phyloP scores from a whole-genome alignment of 1,284 basidiomycete genomes.

The Cerioporus squamosus region DNA sequence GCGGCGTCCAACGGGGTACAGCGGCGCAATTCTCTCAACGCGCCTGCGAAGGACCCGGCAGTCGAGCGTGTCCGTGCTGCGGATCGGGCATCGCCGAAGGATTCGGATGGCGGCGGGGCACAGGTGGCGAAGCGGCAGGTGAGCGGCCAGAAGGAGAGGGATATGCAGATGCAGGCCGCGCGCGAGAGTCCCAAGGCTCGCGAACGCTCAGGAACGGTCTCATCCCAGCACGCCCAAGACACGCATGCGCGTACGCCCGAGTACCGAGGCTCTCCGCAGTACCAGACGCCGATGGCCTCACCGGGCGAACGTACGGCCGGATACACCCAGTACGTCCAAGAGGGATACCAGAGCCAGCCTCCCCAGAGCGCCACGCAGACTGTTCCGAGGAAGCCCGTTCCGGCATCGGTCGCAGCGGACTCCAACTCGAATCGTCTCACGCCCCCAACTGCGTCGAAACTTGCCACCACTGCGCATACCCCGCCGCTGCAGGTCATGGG shows the following conservation, averaged over 20 bases:
- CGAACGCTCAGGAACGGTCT: conserved; percentile 43
- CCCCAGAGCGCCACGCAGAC: conserved; percentile 35
- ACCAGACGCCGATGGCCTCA: conserved; percentile 53
- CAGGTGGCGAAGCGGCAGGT: conserved; percentile 33
- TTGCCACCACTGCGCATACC: conserved; percentile 50
- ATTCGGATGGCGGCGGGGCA: conserved; percentile 42
- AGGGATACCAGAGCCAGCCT: conserved; percentile 42
- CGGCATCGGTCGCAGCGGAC: conserved; percentile 17
- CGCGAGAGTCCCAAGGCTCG: conserved; percentile 58
- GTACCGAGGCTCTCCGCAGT: conserved; percentile 54
- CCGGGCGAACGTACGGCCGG: conserved; percentile 54
- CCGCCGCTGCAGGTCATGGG: conserved; percentile 59
- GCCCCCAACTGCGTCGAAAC: conserved; percentile 44
- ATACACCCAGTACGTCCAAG: conserved; percentile 56
- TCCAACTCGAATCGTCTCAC: conserved; percentile 42
- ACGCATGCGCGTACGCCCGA: conserved; percentile 49
- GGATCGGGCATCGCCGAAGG: conserved; percentile 59
- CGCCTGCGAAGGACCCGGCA: conserved; percentile 54
- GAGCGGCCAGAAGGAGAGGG: conserved; percentile 40
- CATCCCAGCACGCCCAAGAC: conserved; percentile 40
- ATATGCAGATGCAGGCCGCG: conserved; percentile 42
- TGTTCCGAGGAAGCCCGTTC: conserved; percentile 30
- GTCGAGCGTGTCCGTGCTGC: conserved; percentile 57
- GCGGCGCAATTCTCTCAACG: conserved; percentile 27
- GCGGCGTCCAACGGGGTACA: conserved; percentile 40